Conservation (phyloP, 192 early-diverging fungal species). For the Mortierella alpina region DNA sequence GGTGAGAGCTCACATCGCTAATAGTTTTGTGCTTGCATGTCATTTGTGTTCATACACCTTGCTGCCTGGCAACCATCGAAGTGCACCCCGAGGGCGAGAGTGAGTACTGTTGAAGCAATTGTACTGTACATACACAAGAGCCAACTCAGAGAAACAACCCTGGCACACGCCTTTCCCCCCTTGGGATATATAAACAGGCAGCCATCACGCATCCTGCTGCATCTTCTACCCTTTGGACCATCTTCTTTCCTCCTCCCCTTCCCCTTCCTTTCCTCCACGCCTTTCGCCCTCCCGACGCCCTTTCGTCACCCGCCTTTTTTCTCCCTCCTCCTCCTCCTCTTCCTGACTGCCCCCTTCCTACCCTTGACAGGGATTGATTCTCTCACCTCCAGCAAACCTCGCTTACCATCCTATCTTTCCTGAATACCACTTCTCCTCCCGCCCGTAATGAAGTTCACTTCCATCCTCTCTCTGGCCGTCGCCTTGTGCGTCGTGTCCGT, state of each 20-base stretch:
- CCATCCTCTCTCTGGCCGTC: slow-evolving; percentile 41
- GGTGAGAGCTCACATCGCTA: too few relatives aligned
- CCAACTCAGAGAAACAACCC: neutral
- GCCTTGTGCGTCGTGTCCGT: slow-evolving; percentile 36
- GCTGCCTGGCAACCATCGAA: too few relatives aligned
- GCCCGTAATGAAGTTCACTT: slow-evolving; percentile 42
- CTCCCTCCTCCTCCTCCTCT: slow-evolving; percentile 2
- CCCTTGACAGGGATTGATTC: slow-evolving; percentile 45
- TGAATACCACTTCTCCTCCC: neutral
- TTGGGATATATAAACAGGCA: neutral
- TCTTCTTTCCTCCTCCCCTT: slow-evolving; percentile 2
- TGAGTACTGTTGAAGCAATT: too few relatives aligned
- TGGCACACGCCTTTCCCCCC: neutral
- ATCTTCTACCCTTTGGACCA: slow-evolving; percentile 1
- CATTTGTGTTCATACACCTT: too few relatives aligned
- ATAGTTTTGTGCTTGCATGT: too few relatives aligned
- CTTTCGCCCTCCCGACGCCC: neutral
- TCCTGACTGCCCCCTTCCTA: slow-evolving; percentile 31
- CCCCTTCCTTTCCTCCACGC: slow-evolving; percentile 5
- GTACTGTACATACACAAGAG: neutral
- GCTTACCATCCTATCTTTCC: neutral
- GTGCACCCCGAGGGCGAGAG: too few relatives aligned
- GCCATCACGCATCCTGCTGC: too few relatives aligned
- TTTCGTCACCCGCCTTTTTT: slow-evolving; percentile 3
- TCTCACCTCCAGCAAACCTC: neutral